These are phyloP conservation scores for Orbilia quercus DNA, from an alignment of 2,329 filamentous ascomycete species.

Conservation along the genomic window DNA sequence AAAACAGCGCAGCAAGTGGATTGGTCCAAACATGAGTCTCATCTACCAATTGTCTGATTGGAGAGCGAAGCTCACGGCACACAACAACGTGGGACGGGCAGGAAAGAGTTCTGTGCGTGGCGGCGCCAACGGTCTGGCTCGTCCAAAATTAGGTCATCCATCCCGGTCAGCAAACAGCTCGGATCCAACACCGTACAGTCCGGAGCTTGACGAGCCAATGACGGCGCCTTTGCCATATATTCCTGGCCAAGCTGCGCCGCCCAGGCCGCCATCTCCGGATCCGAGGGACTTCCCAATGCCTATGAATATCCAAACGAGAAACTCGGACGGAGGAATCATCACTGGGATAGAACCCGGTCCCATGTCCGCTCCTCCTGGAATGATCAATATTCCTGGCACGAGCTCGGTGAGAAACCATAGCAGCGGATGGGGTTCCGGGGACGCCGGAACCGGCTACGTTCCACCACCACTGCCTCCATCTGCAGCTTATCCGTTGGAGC, in stretches of 20 bases:
- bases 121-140: conserved; percentile 44
- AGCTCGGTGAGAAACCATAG: conserved; percentile 50
- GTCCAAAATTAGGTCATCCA: conserved; percentile 53
- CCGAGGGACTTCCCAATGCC: conserved; percentile 60
- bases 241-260: conserved; percentile 61
- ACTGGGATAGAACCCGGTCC: conserved; percentile 71
- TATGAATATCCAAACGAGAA: conserved; percentile 59
- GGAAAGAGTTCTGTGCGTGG: conserved; percentile 52
- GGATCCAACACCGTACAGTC: conserved; percentile 65
- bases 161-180: conserved; percentile 56
- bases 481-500: conserved; percentile 54
- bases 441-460: conserved; percentile 42
- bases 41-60: conserved; percentile 77
- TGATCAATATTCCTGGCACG: conserved; percentile 60
- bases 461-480: conserved; percentile 57
- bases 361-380: conserved; percentile 71
- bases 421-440: conserved; percentile 43
- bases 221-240: conserved; percentile 72
- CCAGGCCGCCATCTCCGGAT: conserved; percentile 62
- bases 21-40: conserved; percentile 89
- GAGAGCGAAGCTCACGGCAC: conserved; percentile 59
- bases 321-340: conserved; percentile 60
- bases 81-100: conserved; percentile 54
- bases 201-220: conserved; percentile 68
- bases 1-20: conserved; percentile 84